Percentiles rank a stretch among this genome's conserved stretches.
These are phyloP conservation scores for Singerocomus rubriflavus DNA, from an alignment of 1,284 basidiomycete genomes.

Conservation along the genomic window DNA sequence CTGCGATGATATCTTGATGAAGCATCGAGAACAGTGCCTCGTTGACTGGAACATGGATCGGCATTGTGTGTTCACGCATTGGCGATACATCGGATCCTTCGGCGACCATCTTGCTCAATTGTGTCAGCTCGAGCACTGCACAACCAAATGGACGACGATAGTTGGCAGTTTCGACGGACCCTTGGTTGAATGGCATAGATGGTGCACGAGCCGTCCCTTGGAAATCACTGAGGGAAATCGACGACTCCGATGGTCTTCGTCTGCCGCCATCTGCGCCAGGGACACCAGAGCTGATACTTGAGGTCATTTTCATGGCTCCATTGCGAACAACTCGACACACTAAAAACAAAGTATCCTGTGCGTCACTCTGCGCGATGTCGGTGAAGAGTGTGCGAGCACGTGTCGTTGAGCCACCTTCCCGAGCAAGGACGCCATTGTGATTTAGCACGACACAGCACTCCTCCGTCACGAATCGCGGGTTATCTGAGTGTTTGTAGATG, in stretches of 20 bases:
- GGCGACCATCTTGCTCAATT: constrained; percentile 64
- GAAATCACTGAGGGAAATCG: constrained; percentile 33
- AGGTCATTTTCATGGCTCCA: constrained; percentile 78
- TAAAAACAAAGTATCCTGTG: constrained; percentile 80
- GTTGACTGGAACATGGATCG: constrained; percentile 82
- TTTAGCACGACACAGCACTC: constrained; percentile 91
- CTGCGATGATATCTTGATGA: constrained; percentile 91
- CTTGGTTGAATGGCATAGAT: constrained; percentile 20
- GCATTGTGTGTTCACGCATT: constrained; percentile 80
- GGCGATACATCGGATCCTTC: constrained; percentile 62
- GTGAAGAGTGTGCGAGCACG: constrained; percentile 85
- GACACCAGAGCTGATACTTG: constrained; percentile 49
- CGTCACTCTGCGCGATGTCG: constrained; percentile 83
- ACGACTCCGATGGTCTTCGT: constrained; percentile 53
- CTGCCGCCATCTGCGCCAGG: constrained; percentile 39
- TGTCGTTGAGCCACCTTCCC: constrained; percentile 53
- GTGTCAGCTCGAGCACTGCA: constrained; percentile 84
- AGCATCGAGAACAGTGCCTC: constrained; percentile 90
- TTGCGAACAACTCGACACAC: constrained; percentile 91
- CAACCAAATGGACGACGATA: constrained; percentile 92
- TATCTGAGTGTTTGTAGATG: constrained; percentile 82
- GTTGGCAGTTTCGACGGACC: constrained; percentile 38
- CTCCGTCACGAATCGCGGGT: constrained; percentile 84
- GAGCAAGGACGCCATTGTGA: constrained; percentile 84
- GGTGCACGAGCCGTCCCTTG: constrained; percentile 22